Conservation (phyloP, 768 basidiomycete species). For the Chalciporus sphaerocephalus region DNA sequence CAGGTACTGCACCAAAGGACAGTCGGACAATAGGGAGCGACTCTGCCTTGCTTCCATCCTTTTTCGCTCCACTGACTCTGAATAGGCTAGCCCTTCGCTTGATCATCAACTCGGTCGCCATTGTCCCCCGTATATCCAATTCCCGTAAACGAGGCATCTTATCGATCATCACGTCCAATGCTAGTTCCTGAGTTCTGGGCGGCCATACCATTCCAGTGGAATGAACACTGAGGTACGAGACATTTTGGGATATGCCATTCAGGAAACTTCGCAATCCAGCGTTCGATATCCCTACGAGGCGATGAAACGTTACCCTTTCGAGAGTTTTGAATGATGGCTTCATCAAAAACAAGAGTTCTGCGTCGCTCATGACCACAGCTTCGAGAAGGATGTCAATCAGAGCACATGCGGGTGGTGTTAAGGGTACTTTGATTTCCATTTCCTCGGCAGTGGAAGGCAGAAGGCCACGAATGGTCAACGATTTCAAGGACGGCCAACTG, state of each 20-base stretch:
- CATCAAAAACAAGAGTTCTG: slow-evolving; percentile 1
- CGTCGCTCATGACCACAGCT: background rate
- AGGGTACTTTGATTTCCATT: background rate
- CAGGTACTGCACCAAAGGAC: background rate
- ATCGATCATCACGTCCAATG: background rate
- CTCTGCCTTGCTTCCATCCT: background rate
- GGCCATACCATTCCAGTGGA: background rate
- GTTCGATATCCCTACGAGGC: background rate
- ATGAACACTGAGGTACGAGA: slow-evolving; percentile 1
- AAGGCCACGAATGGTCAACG: background rate
- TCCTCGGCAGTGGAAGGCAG: background rate
- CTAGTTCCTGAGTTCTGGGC: background rate
- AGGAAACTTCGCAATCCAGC: slow-evolving; percentile 3
- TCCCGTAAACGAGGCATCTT: background rate
- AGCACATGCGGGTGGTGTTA: slow-evolving; percentile 1
- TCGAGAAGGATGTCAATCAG: background rate
- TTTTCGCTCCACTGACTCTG: background rate
- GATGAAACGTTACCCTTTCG: background rate
- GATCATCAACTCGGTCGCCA: slow-evolving; percentile 1
- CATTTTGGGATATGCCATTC: background rate
- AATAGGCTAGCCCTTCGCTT: background rate
- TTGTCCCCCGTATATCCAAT: background rate
- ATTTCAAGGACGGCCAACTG: background rate
- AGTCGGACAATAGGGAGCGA: background rate
- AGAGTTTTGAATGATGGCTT: slow-evolving; percentile 3